Percentiles rank a stretch among this genome's conserved stretches.
Conservation (phyloP, 345 rosid genomes). For the Eucalyptus virginea region DNA sequence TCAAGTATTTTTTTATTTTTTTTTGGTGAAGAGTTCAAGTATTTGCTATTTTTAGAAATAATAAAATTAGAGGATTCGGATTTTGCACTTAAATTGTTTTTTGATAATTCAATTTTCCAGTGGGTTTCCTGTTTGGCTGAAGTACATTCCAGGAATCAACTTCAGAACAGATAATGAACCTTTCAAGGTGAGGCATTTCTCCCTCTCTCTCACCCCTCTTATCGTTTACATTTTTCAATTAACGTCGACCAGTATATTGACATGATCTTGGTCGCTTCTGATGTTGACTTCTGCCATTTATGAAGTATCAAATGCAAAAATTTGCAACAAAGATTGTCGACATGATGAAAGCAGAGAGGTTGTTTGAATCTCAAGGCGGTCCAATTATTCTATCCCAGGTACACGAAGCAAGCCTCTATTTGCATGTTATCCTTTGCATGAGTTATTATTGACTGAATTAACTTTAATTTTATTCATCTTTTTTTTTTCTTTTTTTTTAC, state of each 20-base stretch:
- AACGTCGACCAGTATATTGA: neutral
- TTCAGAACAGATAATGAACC: constrained; percentile 96
- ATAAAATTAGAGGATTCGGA: neutral
- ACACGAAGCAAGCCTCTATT: neutral
- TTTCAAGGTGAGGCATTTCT: constrained; percentile 54
- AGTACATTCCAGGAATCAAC: constrained; percentile 86
- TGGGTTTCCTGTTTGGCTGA: constrained; percentile 99
- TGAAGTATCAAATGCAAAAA: constrained; percentile 78
- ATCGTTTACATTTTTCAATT: neutral
- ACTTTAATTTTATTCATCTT: neutral
- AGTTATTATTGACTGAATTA: neutral
- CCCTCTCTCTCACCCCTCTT: neutral
- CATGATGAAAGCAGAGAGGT: constrained; percentile 87
- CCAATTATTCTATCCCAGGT: constrained; percentile 99
- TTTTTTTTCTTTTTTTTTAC: neutral
- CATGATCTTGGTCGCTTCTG: neutral
- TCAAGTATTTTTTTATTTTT: too few species aligned
- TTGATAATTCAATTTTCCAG: constrained; percentile 16
- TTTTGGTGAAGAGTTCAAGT: too few species aligned
- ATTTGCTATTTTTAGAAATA: neutral
- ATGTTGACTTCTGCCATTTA: neutral
- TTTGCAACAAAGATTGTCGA: constrained; percentile 79
- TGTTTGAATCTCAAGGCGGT: constrained; percentile 90
- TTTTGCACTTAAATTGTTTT: neutral
- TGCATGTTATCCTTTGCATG: neutral